Base-by-base conservation (phyloP, 305 asterid genomes). In the Fraxinus latifolia region DNA sequence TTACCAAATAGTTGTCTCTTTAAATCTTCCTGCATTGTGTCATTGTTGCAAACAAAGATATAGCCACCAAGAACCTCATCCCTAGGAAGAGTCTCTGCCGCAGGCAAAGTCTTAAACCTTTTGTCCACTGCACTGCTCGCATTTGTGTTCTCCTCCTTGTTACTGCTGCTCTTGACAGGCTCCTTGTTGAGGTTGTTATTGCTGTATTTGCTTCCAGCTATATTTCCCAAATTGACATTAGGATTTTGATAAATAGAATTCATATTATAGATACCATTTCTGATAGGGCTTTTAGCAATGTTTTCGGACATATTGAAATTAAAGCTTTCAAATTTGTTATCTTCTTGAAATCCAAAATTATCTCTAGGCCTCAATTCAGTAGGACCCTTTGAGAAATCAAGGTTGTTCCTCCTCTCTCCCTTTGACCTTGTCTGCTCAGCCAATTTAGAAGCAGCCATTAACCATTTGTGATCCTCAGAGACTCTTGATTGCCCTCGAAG, bases 1-100 rank as follows among this genome's bases (percentile, higher is more conserved):
- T 87, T 92, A 95, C 99, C 99, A 83, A 96, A 96, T 17, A 96
- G 91, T 21, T 91, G 98, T 33, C 98, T 86, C 91, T 93, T 96
- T 86, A 96, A 79, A 89, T 96, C 99, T 86, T 96, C 99, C 87
- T 93, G 97, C 99, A 96, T 96, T 0, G 99, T 96, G 80, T 96
- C 99, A 65, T 96, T 96, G 90, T 94, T 96, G 89, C 99, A 95
- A 31, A 96, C 99, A 83, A 96, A 94, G 83, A 94, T 94, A 85
- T 96, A 96, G 83, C 99, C 99, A 83, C 99, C 99, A 25, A 96
- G 94, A 81, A 93, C 92, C 91, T 94, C 98, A 80, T 93, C 89
- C 90, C 97, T 90, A 23, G 98, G 97, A 77, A 96, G 98, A 8
- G 89, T 93, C 92, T 96, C 99, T 0, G 98, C 96, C 8, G 96